A percentile compares a stretch with the other conserved stretches of the same genome.
Evolutionary conservation across 495 filamentous ascomycete species (phyloP).

Genomic region (Tuber calosporum): DNA sequence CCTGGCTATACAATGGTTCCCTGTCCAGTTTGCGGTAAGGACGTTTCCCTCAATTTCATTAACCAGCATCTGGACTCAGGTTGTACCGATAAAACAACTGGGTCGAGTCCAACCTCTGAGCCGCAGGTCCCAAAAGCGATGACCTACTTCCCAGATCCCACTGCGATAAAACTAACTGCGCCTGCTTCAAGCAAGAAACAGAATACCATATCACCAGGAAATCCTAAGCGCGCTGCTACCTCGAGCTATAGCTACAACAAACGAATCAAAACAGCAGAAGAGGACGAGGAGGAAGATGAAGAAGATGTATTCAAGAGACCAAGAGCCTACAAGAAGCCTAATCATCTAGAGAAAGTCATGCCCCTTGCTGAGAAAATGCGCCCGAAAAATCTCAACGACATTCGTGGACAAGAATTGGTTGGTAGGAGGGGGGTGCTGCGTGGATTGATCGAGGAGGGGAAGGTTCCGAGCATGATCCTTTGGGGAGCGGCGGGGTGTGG

Average conservation of each 20-base stretch:
- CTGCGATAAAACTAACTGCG: background rate
- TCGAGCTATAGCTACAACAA: constrained; percentile 15
- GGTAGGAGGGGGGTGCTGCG: constrained; percentile 75
- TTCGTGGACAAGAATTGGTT: constrained; percentile 86
- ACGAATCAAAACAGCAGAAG: constrained; percentile 4
- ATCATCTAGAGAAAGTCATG: constrained; percentile 58
- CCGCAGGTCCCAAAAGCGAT: background rate
- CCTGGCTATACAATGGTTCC: constrained; percentile 52
- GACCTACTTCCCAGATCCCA: background rate
- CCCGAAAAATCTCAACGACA: constrained; percentile 71
- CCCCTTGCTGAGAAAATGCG: constrained; percentile 93
- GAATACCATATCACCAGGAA: background rate
- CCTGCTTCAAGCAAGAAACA: background rate
- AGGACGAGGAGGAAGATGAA: constrained; percentile 3
- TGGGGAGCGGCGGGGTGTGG: constrained; percentile 91
- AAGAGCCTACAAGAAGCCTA: constrained; percentile 50
- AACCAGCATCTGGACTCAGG: constrained; percentile 86
- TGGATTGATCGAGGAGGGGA: constrained; percentile 78
- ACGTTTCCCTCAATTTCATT: constrained; percentile 68
- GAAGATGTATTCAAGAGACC: constrained; percentile 15
- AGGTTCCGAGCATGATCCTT: constrained; percentile 88
- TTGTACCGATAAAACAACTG: constrained; percentile 52
- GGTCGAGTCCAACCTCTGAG: background rate
- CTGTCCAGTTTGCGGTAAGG: constrained; percentile 79
- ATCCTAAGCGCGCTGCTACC: background rate